Base-by-base conservation (phyloP, 257 asterid genomes). In the Ajuga chamaepitys region DNA sequence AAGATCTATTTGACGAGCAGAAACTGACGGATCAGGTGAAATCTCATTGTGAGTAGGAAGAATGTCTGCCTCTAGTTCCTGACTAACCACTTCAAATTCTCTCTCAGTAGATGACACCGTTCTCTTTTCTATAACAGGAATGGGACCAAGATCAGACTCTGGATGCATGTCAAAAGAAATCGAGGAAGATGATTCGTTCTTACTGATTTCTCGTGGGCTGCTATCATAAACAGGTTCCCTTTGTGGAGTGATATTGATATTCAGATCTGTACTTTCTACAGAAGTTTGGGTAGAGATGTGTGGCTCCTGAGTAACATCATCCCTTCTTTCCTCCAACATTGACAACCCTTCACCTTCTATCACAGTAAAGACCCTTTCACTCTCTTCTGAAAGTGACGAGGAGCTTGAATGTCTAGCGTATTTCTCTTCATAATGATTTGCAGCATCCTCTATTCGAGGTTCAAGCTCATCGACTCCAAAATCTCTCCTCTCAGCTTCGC, bases 221-320 rank as follows among this genome's bases (percentile, higher is more conserved):
- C 71, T 71, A 78, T 87, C 95, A 50, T 85, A 82, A 66, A 87
- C 80, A 55, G 95, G 92, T 38, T 64, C 79, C 70, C 74, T 76
- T 5, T 65, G 79, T 25, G 74, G 64, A 13, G 56, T 44, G 11
- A 75, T 83, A 72, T 58, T 61, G 0, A 52, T n/a, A 75, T 72
- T 64, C 4, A 66, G n/a, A n/a, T n/a, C n/a, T n/a, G n/a, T 28
- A 28, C 34, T 28, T 28, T 28, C 34, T 28, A 28, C 34, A 28
- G 34, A 28, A 28, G 34, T 28, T 28, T 28, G 34, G 34, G 4
- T 28, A 28, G 34, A 28, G 34, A 28, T 5, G 2, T 2, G 4
- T 28, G 34, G 34, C 5, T 28, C 34, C 5, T 2, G 34, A 28
- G 34, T 5, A 28, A 28, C 34, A 28, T 28, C 34, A 5, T 28